A percentile compares a stretch with the other conserved stretches of the same genome.
These are phyloP conservation scores for Sporothrix brunneoviolacea DNA, from an alignment of 2,329 filamentous ascomycete species.

Conservation along the genomic window DNA sequence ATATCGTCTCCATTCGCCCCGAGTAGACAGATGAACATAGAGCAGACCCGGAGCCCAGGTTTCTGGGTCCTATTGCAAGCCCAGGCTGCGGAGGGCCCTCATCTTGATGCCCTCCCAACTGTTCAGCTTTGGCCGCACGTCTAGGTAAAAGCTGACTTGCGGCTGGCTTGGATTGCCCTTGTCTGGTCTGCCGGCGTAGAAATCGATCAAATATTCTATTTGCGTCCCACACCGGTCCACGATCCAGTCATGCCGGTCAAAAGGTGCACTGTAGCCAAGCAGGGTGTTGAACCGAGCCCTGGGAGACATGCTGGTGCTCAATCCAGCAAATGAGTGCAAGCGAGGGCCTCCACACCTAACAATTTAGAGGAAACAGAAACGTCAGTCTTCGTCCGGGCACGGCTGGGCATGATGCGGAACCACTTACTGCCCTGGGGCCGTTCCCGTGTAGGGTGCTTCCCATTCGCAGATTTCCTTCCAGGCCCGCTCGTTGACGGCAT, in stretches of 20 bases:
- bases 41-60: too few relatives aligned
- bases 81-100: slow-evolving; percentile 46
- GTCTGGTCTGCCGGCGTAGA: slow-evolving; percentile 67
- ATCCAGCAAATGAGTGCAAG: slow-evolving; percentile 76
- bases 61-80: slow-evolving; percentile 39
- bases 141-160: slow-evolving; percentile 56
- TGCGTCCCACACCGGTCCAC: slow-evolving; percentile 81
- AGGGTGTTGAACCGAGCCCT: slow-evolving; percentile 75
- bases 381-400: too few relatives aligned
- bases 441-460: slow-evolving; percentile 61
- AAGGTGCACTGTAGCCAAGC: slow-evolving; percentile 83
- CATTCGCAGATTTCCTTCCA: slow-evolving; percentile 88
- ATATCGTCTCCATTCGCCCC: too few relatives aligned
- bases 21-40: too few relatives aligned
- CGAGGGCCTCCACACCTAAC: slow-evolving; percentile 71
- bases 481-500: slow-evolving; percentile 94
- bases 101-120: slow-evolving; percentile 63
- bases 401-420: too few relatives aligned
- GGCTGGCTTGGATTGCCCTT: slow-evolving; percentile 14
- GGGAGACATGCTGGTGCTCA: slow-evolving; percentile 64
- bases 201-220: slow-evolving; percentile 96
- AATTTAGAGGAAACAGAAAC: too few relatives aligned
- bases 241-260: slow-evolving; percentile 96
- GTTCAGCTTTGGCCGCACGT: slow-evolving; percentile 63
- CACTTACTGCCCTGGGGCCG: slow-evolving; percentile 49